Evolutionary conservation across 2,329 filamentous ascomycete species (phyloP).

Genomic region (Neofusicoccum cordaticola): DNA sequence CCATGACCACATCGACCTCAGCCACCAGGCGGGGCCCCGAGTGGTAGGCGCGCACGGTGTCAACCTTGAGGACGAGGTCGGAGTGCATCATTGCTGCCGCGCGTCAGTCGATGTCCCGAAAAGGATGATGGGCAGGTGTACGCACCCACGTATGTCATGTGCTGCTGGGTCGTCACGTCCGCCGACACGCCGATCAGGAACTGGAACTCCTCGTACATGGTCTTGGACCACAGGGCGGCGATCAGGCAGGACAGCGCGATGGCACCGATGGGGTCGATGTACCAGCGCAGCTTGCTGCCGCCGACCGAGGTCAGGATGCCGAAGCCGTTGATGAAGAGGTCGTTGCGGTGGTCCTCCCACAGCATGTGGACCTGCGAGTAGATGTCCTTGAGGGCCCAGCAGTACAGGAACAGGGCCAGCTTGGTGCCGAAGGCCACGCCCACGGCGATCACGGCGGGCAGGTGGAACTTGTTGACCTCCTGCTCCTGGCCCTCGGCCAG

Average conservation of each 20-base stretch:
- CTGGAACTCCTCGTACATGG: slow-evolving; percentile 85
- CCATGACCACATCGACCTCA: slow-evolving; percentile 96
- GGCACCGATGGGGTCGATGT: slow-evolving; percentile 91
- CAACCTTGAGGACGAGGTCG: slow-evolving; percentile 75
- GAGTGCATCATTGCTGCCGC: slow-evolving; percentile 71
- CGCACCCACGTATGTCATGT: slow-evolving; percentile 78
- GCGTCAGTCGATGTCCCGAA: too few species aligned
- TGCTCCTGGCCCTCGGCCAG: slow-evolving; percentile 54
- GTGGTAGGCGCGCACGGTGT: slow-evolving; percentile 93
- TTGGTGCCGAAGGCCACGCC: slow-evolving; percentile 82
- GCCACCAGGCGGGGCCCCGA: slow-evolving; percentile 84
- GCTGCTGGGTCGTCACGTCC: slow-evolving; percentile 79
- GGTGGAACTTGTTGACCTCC: slow-evolving; percentile 63
- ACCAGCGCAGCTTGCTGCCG: slow-evolving; percentile 85
- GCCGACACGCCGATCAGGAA: slow-evolving; percentile 87
- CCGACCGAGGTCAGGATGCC: slow-evolving; percentile 89
- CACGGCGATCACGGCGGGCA: slow-evolving; percentile 83
- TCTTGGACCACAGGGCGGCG: slow-evolving; percentile 75
- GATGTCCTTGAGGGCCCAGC: slow-evolving; percentile 83
- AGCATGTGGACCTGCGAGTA: slow-evolving; percentile 90
- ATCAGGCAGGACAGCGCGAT: slow-evolving; percentile 79
- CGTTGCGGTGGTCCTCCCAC: slow-evolving; percentile 96
- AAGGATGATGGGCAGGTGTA: too few species aligned
- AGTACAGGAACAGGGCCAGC: slow-evolving; percentile 80
- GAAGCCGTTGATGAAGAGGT: slow-evolving; percentile 91